phyloP scores from a whole-genome alignment of 1,284 basidiomycete genomes.

The Rhodotorula sp. region DNA sequence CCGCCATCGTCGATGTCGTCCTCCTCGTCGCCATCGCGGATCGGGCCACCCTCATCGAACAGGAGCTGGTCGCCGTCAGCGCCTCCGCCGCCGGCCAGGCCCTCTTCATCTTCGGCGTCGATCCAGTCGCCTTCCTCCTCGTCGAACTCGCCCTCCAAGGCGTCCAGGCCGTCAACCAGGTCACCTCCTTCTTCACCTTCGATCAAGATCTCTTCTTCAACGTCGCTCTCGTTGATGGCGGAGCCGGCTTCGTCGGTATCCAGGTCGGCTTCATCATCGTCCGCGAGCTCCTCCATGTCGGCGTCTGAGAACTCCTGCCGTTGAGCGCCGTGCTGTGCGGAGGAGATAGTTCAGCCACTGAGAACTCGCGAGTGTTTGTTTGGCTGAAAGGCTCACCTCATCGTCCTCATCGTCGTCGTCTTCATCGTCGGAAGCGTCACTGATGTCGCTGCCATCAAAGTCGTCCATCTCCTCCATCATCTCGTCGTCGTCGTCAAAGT shows the following conservation, averaged over 20 bases:
- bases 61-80: slow-evolving; percentile 48
- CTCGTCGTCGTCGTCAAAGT: slow-evolving; percentile 54
- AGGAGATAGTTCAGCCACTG: too few relatives aligned
- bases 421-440: slow-evolving; percentile 40
- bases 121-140: slow-evolving; percentile 50
- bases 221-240: slow-evolving; percentile 22
- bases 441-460: slow-evolving; percentile 35
- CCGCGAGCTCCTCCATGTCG: slow-evolving; percentile 55
- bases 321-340: slow-evolving; percentile 18
- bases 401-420: slow-evolving; percentile 36
- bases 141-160: slow-evolving; percentile 47
- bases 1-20: slow-evolving; percentile 61
- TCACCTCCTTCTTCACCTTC: slow-evolving; percentile 8
- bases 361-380: not conserved
- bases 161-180: slow-evolving; percentile 26
- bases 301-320: slow-evolving; percentile 24
- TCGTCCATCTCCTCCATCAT: slow-evolving; percentile 40
- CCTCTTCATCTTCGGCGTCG: slow-evolving; percentile 50
- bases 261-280: slow-evolving; percentile 23
- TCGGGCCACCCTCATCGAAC: slow-evolving; percentile 49
- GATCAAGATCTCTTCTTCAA: slow-evolving; percentile 22
- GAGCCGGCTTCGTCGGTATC: slow-evolving; percentile 12
- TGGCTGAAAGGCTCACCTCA: slow-evolving; percentile 17
- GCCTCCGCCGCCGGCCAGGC: slow-evolving; percentile 35
- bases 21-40: slow-evolving; percentile 46